A percentile compares a stretch with the other conserved stretches of the same genome.
Evolutionary conservation across 2,329 filamentous ascomycete species (phyloP).

Genomic region (Xylariaceae sp.): DNA sequence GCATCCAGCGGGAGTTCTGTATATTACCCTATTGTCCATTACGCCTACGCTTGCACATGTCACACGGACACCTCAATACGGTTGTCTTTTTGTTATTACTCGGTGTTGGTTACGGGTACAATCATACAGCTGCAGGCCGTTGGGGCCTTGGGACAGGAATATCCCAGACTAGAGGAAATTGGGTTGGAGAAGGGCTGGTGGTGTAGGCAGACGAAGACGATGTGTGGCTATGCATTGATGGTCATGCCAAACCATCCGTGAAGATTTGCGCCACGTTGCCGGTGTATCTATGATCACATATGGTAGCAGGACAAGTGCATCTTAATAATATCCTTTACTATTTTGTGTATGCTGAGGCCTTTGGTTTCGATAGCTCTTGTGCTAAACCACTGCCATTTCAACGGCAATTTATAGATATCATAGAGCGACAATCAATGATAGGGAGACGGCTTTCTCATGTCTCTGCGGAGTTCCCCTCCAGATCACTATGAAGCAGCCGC

Average conservation of each 20-base stretch:
- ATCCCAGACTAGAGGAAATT: neutral
- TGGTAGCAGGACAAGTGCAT: neutral
- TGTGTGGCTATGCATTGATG: neutral
- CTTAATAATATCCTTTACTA: neutral
- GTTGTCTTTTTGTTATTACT: constrained; percentile 4
- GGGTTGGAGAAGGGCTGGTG: neutral
- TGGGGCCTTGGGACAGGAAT: neutral
- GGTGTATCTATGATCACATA: too few relatives aligned
- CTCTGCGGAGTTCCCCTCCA: too few relatives aligned
- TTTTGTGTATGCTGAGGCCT: too few relatives aligned
- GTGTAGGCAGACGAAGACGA: neutral
- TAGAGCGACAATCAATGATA: too few relatives aligned
- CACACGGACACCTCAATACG: constrained; percentile 6
- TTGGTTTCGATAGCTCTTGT: too few relatives aligned
- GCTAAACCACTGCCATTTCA: too few relatives aligned
- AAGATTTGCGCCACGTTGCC: neutral
- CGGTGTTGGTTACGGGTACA: constrained; percentile 12
- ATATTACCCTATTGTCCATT: constrained; percentile 22
- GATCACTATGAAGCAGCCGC: too few relatives aligned
- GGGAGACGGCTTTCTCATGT: too few relatives aligned
- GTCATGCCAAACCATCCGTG: neutral
- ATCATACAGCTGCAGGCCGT: constrained; percentile 5
- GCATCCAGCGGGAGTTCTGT: constrained; percentile 22
- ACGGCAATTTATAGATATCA: too few relatives aligned
- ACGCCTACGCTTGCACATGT: constrained; percentile 12